Percentiles rank a stretch among this genome's conserved stretches.
Evolutionary conservation across 169 alveolate genomes (phyloP).

Genomic region (Plasmodium cynomolgi): DNA sequence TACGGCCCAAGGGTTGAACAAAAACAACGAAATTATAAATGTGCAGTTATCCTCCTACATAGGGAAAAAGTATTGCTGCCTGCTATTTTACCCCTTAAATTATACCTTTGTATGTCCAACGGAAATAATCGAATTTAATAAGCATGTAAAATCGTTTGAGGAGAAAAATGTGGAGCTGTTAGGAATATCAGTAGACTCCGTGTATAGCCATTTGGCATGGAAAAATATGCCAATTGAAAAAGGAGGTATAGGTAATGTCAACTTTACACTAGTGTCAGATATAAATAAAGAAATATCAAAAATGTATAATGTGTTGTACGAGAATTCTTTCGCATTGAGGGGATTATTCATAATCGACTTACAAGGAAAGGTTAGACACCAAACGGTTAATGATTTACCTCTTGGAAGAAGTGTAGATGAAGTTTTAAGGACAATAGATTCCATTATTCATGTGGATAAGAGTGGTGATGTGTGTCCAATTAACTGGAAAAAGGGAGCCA

Average conservation of each 20-base stretch:
- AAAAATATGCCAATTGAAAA: slow-evolving; percentile 78
- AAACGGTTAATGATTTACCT: slow-evolving; percentile 81
- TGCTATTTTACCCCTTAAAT: slow-evolving; percentile 86
- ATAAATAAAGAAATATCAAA: slow-evolving; percentile 77
- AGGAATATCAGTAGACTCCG: slow-evolving; percentile 87
- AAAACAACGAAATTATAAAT: slow-evolving; percentile 76
- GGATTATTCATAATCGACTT: slow-evolving; percentile 83
- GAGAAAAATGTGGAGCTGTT: slow-evolving; percentile 80
- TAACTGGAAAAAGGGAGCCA: slow-evolving; percentile 85
- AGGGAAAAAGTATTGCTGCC: slow-evolving; percentile 78
- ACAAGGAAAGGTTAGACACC: slow-evolving; percentile 82
- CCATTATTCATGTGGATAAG: slow-evolving; percentile 81
- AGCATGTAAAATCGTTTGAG: slow-evolving; percentile 79
- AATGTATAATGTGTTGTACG: slow-evolving; percentile 81
- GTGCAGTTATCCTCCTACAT: slow-evolving; percentile 78
- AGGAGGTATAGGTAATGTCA: slow-evolving; percentile 83
- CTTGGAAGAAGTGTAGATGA: slow-evolving; percentile 87
- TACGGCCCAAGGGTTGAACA: slow-evolving; percentile 78
- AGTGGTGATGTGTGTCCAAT: slow-evolving; percentile 87
- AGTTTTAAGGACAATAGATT: slow-evolving; percentile 83
- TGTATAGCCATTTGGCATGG: slow-evolving; percentile 86
- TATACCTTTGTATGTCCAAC: slow-evolving; percentile 88
- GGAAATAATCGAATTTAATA: slow-evolving; percentile 84
- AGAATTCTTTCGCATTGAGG: slow-evolving; percentile 83
- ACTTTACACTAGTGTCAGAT: slow-evolving; percentile 86